phyloP scores from a whole-genome alignment of 2,329 filamentous ascomycete species.

The Colletotrichum chrysophilum region DNA sequence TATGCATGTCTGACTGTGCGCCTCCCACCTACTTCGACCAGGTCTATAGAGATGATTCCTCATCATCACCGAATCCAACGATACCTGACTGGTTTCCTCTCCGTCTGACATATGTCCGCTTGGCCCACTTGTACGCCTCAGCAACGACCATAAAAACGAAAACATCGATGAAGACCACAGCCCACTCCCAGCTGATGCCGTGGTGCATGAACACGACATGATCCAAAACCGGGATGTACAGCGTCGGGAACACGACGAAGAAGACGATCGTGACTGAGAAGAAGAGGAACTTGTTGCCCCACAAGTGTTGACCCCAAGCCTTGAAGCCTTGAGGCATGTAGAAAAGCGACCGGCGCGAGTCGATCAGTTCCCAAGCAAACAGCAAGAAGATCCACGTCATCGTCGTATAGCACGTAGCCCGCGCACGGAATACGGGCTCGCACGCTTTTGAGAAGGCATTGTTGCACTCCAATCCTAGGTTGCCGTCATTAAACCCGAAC shows the following conservation, averaged over 20 bases:
- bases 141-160: slow-evolving; percentile 66
- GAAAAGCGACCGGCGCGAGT: slow-evolving; percentile 77
- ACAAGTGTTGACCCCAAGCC: slow-evolving; percentile 72
- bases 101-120: slow-evolving; percentile 58
- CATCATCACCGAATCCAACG: not conserved
- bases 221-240: slow-evolving; percentile 67
- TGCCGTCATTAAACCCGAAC: slow-evolving; percentile 61
- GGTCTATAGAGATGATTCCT: not conserved
- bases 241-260: slow-evolving; percentile 52
- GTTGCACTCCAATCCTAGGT: slow-evolving; percentile 67
- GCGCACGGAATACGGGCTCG: slow-evolving; percentile 71
- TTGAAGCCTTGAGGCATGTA: slow-evolving; percentile 70
- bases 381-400: slow-evolving; percentile 80
- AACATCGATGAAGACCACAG: slow-evolving; percentile 44
- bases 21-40: too few species aligned
- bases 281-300: slow-evolving; percentile 76
- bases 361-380: slow-evolving; percentile 79
- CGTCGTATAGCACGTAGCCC: slow-evolving; percentile 75
- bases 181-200: slow-evolving; percentile 69
- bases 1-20: not conserved
- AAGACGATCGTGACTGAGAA: slow-evolving; percentile 61
- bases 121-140: slow-evolving; percentile 72
- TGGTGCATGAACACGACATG: slow-evolving; percentile 64
- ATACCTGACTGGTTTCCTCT: slow-evolving; percentile 1
- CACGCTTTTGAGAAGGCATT: slow-evolving; percentile 58